A percentile compares a stretch with the other conserved stretches of the same genome.
Conservation (phyloP, 2,329 filamentous ascomycete genomes). For the Ceratocystis alfenasii region DNA sequence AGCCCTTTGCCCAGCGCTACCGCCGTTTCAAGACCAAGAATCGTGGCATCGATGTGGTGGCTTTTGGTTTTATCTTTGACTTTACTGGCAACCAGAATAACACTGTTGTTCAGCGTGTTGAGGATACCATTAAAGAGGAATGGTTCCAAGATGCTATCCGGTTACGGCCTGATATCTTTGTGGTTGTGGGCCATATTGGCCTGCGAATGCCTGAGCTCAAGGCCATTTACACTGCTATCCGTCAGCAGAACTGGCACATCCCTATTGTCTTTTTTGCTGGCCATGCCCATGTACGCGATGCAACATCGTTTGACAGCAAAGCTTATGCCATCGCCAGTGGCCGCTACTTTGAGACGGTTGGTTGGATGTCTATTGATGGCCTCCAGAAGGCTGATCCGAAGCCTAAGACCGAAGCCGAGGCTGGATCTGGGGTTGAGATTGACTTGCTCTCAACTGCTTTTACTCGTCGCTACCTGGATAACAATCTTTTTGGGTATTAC, state of each 20-base stretch:
- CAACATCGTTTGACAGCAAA: constrained; percentile 63
- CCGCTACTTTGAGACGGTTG: constrained; percentile 88
- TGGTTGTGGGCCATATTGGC: constrained; percentile 77
- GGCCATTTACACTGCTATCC: constrained; percentile 64
- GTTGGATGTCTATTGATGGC: constrained; percentile 78
- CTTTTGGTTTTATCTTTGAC: constrained; percentile 91
- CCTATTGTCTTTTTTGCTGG: constrained; percentile 90
- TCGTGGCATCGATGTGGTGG: constrained; percentile 67
- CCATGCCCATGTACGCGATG: constrained; percentile 80
- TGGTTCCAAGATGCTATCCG: constrained; percentile 83
- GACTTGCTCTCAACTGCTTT: constrained; percentile 43
- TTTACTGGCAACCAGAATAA: constrained; percentile 88
- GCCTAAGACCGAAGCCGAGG: too few relatives aligned
- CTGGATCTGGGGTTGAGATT: constrained; percentile 25
- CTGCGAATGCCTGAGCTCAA: constrained; percentile 70
- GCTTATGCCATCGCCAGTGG: constrained; percentile 75
- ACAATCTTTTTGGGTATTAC: constrained; percentile 74
- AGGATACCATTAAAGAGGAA: constrained; percentile 64
- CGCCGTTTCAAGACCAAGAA: constrained; percentile 88
- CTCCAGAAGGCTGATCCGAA: constrained; percentile 31
- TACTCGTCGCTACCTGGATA: constrained; percentile 78
- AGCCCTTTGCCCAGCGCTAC: constrained; percentile 70
- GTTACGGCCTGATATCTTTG: constrained; percentile 77
- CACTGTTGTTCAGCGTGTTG: constrained; percentile 68
- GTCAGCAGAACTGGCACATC: constrained; percentile 61